Percentiles rank a stretch among this genome's conserved stretches.
Conservation (phyloP, 805 yeast species). For the Teunomyces lycoperdinae region DNA sequence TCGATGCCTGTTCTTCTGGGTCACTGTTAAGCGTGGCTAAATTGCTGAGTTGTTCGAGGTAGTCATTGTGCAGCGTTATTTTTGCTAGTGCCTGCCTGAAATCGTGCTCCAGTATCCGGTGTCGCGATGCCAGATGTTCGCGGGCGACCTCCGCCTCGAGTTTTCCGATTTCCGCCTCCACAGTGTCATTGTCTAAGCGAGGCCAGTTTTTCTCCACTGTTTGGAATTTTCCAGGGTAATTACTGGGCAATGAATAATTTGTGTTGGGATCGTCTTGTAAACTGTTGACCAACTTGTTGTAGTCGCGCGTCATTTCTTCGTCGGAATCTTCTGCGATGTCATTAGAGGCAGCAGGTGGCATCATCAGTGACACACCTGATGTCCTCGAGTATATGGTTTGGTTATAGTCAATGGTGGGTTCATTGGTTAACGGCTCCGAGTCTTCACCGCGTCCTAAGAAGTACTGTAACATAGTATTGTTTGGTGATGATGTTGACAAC, state of each 20-base stretch:
- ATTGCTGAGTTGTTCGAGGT: conserved; percentile 21
- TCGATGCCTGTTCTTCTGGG: conserved; percentile 7
- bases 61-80: conserved; percentile 14
- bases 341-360: conserved; percentile 2
- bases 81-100: conserved; percentile 4
- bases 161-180: neutral
- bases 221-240: conserved; percentile 20
- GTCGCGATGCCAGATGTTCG: conserved; percentile 31
- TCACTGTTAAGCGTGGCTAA: conserved; percentile 17
- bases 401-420: conserved; percentile 35
- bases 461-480: conserved; percentile 9
- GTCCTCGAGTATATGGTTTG: conserved; percentile 16
- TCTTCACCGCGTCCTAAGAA: conserved; percentile 12
- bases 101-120: conserved; percentile 9
- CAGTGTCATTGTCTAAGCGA: neutral
- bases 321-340: conserved; percentile 9
- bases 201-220: neutral
- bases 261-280: neutral
- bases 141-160: neutral
- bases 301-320: conserved; percentile 11
- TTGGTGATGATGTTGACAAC: neutral
- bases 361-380: neutral
- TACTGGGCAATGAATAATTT: conserved; percentile 13
- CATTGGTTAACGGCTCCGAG: conserved; percentile 24
- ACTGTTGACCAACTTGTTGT: conserved; percentile 7